Conservation (phyloP, 306 rosid genomes). For the Boehmeria nivea region DNA sequence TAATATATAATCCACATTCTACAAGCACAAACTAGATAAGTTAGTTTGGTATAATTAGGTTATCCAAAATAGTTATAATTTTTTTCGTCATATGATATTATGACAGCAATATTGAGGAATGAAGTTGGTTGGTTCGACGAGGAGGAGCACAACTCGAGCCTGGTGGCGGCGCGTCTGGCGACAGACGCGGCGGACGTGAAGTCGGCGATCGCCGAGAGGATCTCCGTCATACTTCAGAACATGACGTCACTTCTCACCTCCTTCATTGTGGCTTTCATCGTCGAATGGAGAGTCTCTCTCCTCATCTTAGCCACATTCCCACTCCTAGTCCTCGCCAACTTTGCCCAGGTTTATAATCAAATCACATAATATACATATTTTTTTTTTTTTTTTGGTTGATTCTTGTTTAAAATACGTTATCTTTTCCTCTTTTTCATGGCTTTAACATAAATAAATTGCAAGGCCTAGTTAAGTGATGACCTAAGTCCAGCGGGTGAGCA, state of each 20-base stretch:
- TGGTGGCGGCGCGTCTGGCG: conserved; percentile 76
- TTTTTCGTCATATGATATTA: too few species aligned
- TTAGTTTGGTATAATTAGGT: too few species aligned
- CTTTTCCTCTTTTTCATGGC: too few species aligned
- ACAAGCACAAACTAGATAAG: too few species aligned
- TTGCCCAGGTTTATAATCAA: conserved; percentile 67
- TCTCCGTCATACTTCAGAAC: conserved; percentile 87
- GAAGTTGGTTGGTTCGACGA: conserved; percentile 99
- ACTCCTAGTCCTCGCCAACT: conserved; percentile 89
- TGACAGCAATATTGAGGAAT: conserved; percentile 72
- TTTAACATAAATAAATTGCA: too few species aligned
- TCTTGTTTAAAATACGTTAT: not conserved
- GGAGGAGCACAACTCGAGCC: conserved; percentile 96
- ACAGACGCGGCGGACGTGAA: conserved; percentile 97
- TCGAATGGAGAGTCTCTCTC: conserved; percentile 98
- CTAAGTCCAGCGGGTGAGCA: conserved; percentile 16
- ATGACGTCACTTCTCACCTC: conserved; percentile 98
- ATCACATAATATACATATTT: not conserved
- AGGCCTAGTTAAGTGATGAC: too few species aligned
- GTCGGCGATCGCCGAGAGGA: conserved; percentile 94
- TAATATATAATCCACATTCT: too few species aligned
- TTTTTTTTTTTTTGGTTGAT: not conserved
- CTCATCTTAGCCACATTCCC: conserved; percentile 89
- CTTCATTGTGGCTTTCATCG: conserved; percentile 93
- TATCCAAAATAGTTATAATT: too few species aligned